These are phyloP conservation scores for Anaeramoeba ignava DNA, from an alignment of 78 protist species.

Conservation along the genomic window DNA sequence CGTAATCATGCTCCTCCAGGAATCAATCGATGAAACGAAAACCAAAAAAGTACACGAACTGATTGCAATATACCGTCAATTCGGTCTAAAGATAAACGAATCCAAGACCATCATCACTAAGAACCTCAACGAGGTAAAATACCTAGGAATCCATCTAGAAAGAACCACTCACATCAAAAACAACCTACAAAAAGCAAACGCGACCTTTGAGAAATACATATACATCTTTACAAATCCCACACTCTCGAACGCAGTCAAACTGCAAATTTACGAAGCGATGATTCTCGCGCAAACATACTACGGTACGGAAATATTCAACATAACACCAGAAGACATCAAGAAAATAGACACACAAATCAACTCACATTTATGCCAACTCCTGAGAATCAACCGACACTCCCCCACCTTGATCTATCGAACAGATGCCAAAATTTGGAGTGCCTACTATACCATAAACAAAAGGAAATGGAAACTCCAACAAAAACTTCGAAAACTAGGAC, in stretches of 20 bases:
- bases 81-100: neutral
- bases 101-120: neutral
- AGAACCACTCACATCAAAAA: neutral
- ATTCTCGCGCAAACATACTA: neutral
- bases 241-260: neutral
- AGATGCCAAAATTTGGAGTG: too few species aligned
- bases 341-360: neutral
- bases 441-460: too few species aligned
- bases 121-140: neutral
- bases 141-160: neutral
- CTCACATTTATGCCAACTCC: too few species aligned
- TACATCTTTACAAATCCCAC: neutral
- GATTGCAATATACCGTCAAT: neutral
- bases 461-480: too few species aligned
- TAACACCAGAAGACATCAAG: neutral
- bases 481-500: too few species aligned
- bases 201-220: neutral
- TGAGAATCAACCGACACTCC: too few species aligned
- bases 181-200: neutral
- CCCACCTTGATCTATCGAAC: too few species aligned
- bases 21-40: neutral
- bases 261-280: neutral
- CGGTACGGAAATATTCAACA: neutral
- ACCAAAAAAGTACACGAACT: neutral
- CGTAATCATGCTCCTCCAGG: neutral